Evolutionary conservation across 1,284 basidiomycete genomes (phyloP).

Genomic region (Amylostereum areolatum): DNA sequence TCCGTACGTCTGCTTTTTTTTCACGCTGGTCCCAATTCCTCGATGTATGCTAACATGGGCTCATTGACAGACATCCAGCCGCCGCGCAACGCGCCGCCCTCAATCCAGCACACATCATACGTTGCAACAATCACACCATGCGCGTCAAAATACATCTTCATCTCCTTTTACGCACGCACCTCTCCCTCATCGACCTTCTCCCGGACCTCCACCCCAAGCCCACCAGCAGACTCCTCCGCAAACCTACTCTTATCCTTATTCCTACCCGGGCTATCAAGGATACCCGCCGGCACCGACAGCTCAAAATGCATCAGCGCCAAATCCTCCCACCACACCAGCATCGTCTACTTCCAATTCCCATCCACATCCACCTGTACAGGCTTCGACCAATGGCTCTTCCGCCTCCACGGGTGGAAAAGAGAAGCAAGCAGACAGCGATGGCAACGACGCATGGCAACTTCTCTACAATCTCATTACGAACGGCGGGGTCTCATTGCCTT

Average conservation of each 20-base stretch:
- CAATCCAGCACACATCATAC: slow-evolving; percentile 15
- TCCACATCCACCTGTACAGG: slow-evolving; percentile 4
- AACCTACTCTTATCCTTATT: background rate
- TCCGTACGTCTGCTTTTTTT: slow-evolving; percentile 42
- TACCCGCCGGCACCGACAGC: slow-evolving; percentile 3
- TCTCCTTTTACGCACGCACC: slow-evolving; percentile 61
- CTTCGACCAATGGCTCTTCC: background rate
- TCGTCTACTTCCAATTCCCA: slow-evolving; percentile 2
- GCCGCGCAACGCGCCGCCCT: slow-evolving; percentile 51
- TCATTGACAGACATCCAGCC: slow-evolving; percentile 61
- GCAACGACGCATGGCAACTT: background rate
- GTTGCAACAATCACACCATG: slow-evolving; percentile 24
- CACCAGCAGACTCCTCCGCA: too few relatives aligned
- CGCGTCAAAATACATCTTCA: slow-evolving; percentile 25
- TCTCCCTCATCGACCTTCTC: slow-evolving; percentile 28
- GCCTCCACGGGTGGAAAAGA: background rate
- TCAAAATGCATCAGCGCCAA: slow-evolving; percentile 8
- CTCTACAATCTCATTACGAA: background rate
- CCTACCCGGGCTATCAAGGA: slow-evolving; percentile 19
- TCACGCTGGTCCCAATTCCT: background rate
- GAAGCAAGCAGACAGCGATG: background rate
- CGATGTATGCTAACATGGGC: slow-evolving; percentile 26
- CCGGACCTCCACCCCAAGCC: too few relatives aligned
- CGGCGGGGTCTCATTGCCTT: background rate
- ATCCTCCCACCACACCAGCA: slow-evolving; percentile 5